These are phyloP conservation scores for Talaromyces albobiverticillius DNA, from an alignment of 2,329 filamentous ascomycete species.

Conservation along the genomic window DNA sequence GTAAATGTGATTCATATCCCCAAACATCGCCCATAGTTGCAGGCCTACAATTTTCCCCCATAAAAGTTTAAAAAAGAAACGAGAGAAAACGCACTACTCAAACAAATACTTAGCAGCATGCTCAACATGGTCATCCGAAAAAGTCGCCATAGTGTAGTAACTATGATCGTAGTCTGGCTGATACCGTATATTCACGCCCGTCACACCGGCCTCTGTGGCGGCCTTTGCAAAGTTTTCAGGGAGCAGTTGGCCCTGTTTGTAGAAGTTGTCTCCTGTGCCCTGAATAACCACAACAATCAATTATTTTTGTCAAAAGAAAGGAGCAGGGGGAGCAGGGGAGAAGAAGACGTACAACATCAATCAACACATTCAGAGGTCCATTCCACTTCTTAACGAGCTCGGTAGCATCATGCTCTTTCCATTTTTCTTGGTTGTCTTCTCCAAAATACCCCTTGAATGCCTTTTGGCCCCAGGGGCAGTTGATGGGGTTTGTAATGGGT, in stretches of 20 bases:
- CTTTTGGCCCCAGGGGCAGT: constrained; percentile 93
- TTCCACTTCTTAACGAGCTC: constrained; percentile 79
- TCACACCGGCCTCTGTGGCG: constrained; percentile 70
- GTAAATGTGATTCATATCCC: no score
- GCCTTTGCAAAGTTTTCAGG: constrained; percentile 88
- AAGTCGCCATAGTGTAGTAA: constrained; percentile 93
- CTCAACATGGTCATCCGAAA: constrained; percentile 84
- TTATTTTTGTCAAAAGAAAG: no score
- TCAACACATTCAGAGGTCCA: constrained; percentile 69
- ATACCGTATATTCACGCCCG: constrained; percentile 74
- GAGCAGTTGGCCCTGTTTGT: constrained; percentile 86
- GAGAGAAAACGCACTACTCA: constrained; percentile 47
- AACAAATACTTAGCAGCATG: constrained; percentile 84
- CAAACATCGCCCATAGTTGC: no score
- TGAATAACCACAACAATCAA: constrained; percentile 30
- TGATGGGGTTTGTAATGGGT: constrained; percentile 80
- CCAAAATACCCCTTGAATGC: constrained; percentile 91
- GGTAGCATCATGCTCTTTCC: constrained; percentile 88
- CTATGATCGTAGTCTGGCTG: constrained; percentile 94
- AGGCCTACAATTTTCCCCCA: not conserved
- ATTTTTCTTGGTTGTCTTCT: constrained; percentile 64
- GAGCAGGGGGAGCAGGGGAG: no score
- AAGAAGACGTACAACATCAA: constrained; percentile 70
- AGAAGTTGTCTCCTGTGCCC: constrained; percentile 95
- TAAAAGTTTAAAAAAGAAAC: not conserved